Base-by-base conservation (phyloP, 352 stramenopile species). In the Achlya hypogyna region DNA sequence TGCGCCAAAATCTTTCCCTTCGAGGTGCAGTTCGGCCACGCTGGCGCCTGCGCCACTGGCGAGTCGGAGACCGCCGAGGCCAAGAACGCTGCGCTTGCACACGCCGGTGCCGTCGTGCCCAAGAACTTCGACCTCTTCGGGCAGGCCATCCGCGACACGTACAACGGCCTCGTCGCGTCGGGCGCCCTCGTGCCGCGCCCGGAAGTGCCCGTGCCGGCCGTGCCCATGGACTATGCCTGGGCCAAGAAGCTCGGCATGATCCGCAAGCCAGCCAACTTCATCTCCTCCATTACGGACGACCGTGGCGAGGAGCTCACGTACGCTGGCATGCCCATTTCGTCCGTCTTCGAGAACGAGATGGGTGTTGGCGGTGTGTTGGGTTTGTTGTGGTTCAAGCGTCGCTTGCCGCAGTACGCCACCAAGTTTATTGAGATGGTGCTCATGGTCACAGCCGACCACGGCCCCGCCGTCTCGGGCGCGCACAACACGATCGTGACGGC, bases 341-440 rank as follows among this genome's bases (percentile, higher is more conserved):
- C 97, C 70, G 87, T 98, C 12, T 98, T 98, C 71, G 78, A 93
- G 34, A 78, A 97, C 29, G 87, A 98, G 70, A 79, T 98, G 49
- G 94, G 94, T 45, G 82, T 98, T 51, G 95, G 95, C 32, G 95
- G 94, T 42, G 95, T 98, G 18, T 78, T 98, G 16, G 94, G 88
- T 22, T 75, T 98, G 60, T 82, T 98, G 34, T 98, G 95, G 95
- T 98, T 98, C 83, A 92, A 96, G 75, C 87, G 95, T 29, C 77
- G 81, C 38, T 72, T 98, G 68, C 90, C 91, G 23, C 43, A 82
- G 35, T 96, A 96, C 78, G 90, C 89, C 20, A 87, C 80, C 47
- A 97, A 96, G 76, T 98, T 98, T 73, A 98, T 98, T 64, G 95
- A 98, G 78, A 98, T 98, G 92, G 91, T 98, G 63, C 81, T 98